These are phyloP conservation scores for Biscogniauxia mediterranea DNA, from an alignment of 2,329 filamentous ascomycete species.

Conservation along the genomic window DNA sequence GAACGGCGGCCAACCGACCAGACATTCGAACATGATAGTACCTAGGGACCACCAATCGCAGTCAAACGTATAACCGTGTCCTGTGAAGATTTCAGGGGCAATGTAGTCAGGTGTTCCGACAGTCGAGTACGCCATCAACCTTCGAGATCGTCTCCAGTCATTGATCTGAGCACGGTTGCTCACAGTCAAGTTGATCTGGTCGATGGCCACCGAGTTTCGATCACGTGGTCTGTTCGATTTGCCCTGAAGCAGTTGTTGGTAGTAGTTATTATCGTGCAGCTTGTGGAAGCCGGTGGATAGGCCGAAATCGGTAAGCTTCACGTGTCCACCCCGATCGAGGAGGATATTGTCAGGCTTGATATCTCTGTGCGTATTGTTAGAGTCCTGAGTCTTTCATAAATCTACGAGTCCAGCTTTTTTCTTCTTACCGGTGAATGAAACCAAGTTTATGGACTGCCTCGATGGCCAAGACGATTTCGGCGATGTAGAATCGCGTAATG, in stretches of 20 bases:
- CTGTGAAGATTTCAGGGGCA: constrained; percentile 95
- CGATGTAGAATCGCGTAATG: constrained; percentile 98
- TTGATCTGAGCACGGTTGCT: constrained; percentile 98
- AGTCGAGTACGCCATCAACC: constrained; percentile 96
- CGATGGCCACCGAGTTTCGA: constrained; percentile 89
- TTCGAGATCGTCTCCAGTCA: constrained; percentile 94
- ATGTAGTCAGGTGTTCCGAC: constrained; percentile 99
- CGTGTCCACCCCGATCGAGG: constrained; percentile 90
- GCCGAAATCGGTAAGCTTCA: constrained; percentile 98
- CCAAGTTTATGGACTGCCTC: constrained; percentile 97
- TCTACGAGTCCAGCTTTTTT: too few relatives aligned
- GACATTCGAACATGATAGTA: constrained; percentile 99
- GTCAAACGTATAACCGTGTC: constrained; percentile 91
- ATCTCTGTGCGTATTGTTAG: constrained; percentile 69
- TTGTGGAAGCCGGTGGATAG: constrained; percentile 97
- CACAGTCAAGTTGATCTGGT: constrained; percentile 97
- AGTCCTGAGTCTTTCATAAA: neutral
- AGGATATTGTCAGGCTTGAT: constrained; percentile 99
- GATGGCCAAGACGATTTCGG: constrained; percentile 96
- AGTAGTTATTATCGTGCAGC: constrained; percentile 96
- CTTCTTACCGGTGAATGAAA: constrained; percentile 89
- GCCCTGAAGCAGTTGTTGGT: constrained; percentile 90
- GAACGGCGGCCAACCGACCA: constrained; percentile 98
- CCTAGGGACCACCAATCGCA: constrained; percentile 99
- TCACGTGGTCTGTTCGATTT: constrained; percentile 72